These are phyloP conservation scores for Haematococcus lacustris DNA, from an alignment of 139 green algal species.

Conservation along the genomic window DNA sequence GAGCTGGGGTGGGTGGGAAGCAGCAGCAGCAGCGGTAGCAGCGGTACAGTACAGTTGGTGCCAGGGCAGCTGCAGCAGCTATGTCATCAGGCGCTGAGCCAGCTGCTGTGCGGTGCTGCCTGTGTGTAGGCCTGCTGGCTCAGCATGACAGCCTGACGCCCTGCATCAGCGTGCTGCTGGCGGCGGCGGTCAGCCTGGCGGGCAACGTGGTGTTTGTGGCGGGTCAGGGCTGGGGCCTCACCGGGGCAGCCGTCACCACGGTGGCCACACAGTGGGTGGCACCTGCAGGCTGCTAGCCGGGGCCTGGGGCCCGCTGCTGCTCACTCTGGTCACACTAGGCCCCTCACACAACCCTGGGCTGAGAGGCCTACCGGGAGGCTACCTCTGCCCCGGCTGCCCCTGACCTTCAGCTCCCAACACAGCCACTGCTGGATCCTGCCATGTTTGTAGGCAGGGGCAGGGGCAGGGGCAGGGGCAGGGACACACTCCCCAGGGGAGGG, in stretches of 20 bases:
- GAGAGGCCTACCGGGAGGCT: no score
- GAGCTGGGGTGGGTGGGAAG: neutral
- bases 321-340: no score
- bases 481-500: no score
- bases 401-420: no score
- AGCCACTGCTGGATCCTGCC: no score
- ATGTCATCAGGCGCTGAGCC: neutral
- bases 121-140: slow-evolving; percentile 26
- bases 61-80: neutral
- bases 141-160: slow-evolving; percentile 26
- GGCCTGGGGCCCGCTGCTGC: no score
- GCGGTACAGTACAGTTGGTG: neutral
- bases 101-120: neutral
- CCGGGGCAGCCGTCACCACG: slow-evolving; percentile 52
- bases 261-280: slow-evolving; percentile 44
- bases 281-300: no score
- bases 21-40: neutral
- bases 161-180: neutral
- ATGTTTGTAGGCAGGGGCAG: no score
- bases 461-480: no score
- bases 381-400: no score
- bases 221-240: slow-evolving; percentile 43
- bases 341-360: no score
- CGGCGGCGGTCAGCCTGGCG: slow-evolving; percentile 15
- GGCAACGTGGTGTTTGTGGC: slow-evolving; percentile 46